Conservation (phyloP, 164 flowering plant species). For the Dillenia turbinata region DNA sequence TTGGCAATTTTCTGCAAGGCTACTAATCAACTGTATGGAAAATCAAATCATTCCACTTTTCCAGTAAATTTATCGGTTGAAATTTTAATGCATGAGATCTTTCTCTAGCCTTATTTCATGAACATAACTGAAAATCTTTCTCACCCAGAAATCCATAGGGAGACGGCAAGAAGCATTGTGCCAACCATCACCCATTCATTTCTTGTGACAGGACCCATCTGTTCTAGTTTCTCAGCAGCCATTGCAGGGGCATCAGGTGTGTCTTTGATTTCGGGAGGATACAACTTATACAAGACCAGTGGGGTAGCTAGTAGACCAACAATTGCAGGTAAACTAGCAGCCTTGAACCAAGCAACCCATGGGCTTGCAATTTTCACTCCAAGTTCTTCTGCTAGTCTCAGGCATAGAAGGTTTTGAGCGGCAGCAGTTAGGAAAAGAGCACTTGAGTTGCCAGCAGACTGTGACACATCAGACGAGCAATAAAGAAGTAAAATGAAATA, state of each 20-base stretch:
- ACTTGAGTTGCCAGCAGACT: slow-evolving; percentile 91
- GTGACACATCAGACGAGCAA: slow-evolving; percentile 32
- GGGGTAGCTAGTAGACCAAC: slow-evolving; percentile 72
- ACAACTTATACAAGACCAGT: slow-evolving; percentile 63
- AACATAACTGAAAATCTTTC: slow-evolving; percentile 5
- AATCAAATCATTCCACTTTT: too few relatives aligned
- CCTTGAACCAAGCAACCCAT: slow-evolving; percentile 93
- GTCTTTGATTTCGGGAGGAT: slow-evolving; percentile 85
- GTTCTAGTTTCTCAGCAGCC: slow-evolving; percentile 67
- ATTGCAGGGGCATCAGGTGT: slow-evolving; percentile 94
- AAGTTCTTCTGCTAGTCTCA: slow-evolving; percentile 89
- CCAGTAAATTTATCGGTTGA: too few relatives aligned
- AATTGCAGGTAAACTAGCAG: slow-evolving; percentile 84
- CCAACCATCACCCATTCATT: slow-evolving; percentile 88
- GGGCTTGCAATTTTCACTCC: slow-evolving; percentile 77
- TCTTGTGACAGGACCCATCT: slow-evolving; percentile 84
- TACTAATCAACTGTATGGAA: too few relatives aligned
- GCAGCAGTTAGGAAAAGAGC: slow-evolving; percentile 99
- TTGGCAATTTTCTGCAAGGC: too few relatives aligned
- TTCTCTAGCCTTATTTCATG: too few relatives aligned
- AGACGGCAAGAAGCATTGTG: slow-evolving; percentile 89
- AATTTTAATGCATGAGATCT: too few relatives aligned
- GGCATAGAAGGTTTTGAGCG: slow-evolving; percentile 92
- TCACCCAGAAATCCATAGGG: slow-evolving; percentile 89
- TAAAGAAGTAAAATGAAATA: slow-evolving; percentile 22